Base-by-base conservation (phyloP, 2,329 filamentous ascomycete genomes). In the Geosmithia flava region DNA sequence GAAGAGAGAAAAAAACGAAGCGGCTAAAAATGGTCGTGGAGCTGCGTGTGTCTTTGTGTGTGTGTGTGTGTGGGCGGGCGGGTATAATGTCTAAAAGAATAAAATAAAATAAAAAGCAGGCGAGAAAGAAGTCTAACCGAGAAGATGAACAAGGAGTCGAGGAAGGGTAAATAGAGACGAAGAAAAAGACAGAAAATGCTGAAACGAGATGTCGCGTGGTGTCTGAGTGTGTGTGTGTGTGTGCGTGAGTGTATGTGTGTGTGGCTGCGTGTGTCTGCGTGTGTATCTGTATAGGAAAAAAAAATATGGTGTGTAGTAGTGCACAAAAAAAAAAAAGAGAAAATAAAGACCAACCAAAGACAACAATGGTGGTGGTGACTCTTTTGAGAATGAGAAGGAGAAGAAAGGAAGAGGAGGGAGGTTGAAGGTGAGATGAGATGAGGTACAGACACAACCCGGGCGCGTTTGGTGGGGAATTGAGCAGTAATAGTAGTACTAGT, bases 101-200 rank as follows among this genome's bases (percentile, higher is more conserved):
- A 41, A 37, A 7, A n/a, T n/a, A n/a, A n/a, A n/a, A n/a, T n/a
- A n/a, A 3, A 27, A 27, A 27, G 23, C 23, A 27, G 23, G 23
- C 23, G 40, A 20, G 46, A n/a, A n/a, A n/a, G n/a, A n/a, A 33
- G 46, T 47, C 46, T 47, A 47, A 47, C 46, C 46, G 20, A 42
- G 46, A 47, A 19, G 40, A 47, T 23, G 39, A 23, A 47, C 19
- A 27, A 47, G 40, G 29, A 47, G 19, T 47, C 45, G 17, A 33
- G 17, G 8, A 42, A n/a, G 46, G 20, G n/a, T 10, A 33, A 20
- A 20, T n/a, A n/a, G n/a, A n/a, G n/a, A n/a, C n/a, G 39, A 16
- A 47, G 39, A 46, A 20, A 11, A 20, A 20, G 20, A 29, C n/a
- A 23, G 20, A 37, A 20, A 30, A 33, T 37, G 33, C 11, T 37